phyloP scores from a whole-genome alignment of 1,139 yeast species.

The Saccharomyces hybrid region DNA sequence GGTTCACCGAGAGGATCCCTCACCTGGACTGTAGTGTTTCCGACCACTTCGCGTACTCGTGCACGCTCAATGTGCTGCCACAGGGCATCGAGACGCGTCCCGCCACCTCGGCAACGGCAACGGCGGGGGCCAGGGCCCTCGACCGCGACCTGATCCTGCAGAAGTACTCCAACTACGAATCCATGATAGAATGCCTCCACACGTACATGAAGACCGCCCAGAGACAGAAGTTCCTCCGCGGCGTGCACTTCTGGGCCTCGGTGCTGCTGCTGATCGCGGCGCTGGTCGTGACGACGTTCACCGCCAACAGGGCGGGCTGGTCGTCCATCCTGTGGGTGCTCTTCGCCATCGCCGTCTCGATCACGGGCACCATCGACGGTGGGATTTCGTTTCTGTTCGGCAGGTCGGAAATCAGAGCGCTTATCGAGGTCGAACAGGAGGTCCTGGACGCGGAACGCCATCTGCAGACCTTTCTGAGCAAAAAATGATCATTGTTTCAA shows the following conservation, averaged over 20 bases:
- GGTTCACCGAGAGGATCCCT: conserved; percentile 62
- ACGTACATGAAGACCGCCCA: conserved; percentile 48
- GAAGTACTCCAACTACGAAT: conserved; percentile 42
- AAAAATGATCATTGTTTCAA: conserved; percentile 1
- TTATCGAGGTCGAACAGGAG: conserved; percentile 60
- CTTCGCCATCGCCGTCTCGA: conserved; percentile 43
- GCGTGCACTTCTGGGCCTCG: conserved; percentile 55
- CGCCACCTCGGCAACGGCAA: conserved; percentile 1
- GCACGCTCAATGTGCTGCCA: conserved; percentile 38
- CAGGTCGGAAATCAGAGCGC: conserved; percentile 65
- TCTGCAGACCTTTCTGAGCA: conserved; percentile 10
- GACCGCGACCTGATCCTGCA: conserved; percentile 16
- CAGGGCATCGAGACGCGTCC: not conserved
- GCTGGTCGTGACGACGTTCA: conserved; percentile 54
- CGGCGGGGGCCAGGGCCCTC: not conserved
- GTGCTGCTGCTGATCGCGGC: conserved; percentile 43
- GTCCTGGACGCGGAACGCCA: conserved; percentile 39
- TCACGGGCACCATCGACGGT: conserved; percentile 70
- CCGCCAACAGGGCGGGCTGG: conserved; percentile 48
- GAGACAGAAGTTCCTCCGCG: conserved; percentile 59
- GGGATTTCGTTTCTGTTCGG: conserved; percentile 74
- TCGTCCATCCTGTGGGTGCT: conserved; percentile 52
- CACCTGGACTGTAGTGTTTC: conserved; percentile 58
- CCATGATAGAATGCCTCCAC: conserved; percentile 47
- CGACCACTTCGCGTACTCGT: conserved; percentile 86